These are phyloP conservation scores for Lojkania enalia DNA, from an alignment of 2,329 filamentous ascomycete genomes.

Conservation along the genomic window DNA sequence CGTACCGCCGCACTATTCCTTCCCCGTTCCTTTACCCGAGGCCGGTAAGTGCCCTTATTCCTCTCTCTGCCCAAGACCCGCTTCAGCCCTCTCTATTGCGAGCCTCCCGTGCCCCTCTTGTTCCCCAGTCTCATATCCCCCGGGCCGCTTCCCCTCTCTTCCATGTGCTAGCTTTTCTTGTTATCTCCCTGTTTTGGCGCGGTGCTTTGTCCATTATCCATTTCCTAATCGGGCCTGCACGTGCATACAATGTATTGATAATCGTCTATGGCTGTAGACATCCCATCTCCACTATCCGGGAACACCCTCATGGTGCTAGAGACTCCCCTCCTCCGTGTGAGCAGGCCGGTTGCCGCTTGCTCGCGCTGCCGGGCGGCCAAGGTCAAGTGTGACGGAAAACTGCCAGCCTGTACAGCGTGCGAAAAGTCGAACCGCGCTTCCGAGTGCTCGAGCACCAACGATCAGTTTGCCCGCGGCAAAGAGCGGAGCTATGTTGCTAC, in stretches of 20 bases:
- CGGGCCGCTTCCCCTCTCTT: neutral
- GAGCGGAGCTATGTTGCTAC: conserved; percentile 96
- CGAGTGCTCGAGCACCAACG: conserved; percentile 91
- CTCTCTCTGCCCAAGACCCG: neutral
- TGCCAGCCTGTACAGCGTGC: conserved; percentile 92
- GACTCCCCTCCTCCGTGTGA: conserved; percentile 69
- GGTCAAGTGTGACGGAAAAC: conserved; percentile 96
- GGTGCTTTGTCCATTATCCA: conserved; percentile 1
- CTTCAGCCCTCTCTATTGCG: conserved; percentile 1
- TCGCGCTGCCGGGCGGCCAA: conserved; percentile 87
- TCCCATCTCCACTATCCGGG: conserved; percentile 6
- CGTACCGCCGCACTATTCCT: conserved; percentile 23
- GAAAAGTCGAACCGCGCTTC: conserved; percentile 84
- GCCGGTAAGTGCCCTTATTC: conserved; percentile 20
- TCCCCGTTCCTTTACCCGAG: conserved; percentile 16
- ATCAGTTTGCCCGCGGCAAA: conserved; percentile 94
- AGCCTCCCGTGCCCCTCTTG: conserved; percentile 11
- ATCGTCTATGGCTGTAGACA: conserved; percentile 18
- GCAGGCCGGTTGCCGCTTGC: conserved; percentile 77
- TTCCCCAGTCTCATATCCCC: conserved; percentile 9
- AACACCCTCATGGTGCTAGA: conserved; percentile 51
- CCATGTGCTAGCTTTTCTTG: neutral
- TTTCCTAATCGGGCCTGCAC: conserved; percentile 12
- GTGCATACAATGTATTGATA: conserved; percentile 11
- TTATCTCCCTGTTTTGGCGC: conserved; percentile 1